phyloP scores from a whole-genome alignment of 1,284 basidiomycete species.

The Omphalotus olearius region DNA sequence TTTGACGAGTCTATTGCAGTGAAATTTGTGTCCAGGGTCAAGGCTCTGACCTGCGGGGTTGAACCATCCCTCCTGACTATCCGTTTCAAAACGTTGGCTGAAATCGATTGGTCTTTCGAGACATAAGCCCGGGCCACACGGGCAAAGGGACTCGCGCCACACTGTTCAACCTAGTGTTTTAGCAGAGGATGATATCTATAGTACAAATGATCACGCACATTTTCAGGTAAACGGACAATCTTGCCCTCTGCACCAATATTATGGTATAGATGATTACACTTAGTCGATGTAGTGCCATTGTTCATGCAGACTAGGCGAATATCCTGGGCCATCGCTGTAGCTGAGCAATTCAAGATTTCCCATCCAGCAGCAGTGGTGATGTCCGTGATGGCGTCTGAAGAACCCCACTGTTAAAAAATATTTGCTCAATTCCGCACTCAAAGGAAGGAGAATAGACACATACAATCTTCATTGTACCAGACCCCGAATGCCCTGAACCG shows the following conservation, averaged over 20 bases:
- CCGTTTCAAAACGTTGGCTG: constrained; percentile 19
- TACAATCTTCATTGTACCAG: constrained; percentile 19
- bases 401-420: constrained; percentile 16
- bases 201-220: constrained; percentile 12
- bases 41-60: constrained; percentile 25
- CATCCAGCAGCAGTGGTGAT: constrained; percentile 20
- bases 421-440: not conserved
- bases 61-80: constrained; percentile 23
- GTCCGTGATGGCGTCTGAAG: constrained; percentile 18
- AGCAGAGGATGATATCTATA: not conserved
- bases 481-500: constrained; percentile 10
- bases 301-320: constrained; percentile 19
- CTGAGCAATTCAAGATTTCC: constrained; percentile 19
- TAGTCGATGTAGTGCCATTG: constrained; percentile 13
- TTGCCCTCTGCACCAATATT: constrained; percentile 17
- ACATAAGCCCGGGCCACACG: constrained; percentile 30
- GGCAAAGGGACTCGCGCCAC: constrained; percentile 36
- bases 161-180: constrained; percentile 23
- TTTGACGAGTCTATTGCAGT: constrained; percentile 22
- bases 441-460: constrained; percentile 1
- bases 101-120: constrained; percentile 29
- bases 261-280: constrained; percentile 16
- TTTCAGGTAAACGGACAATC: constrained; percentile 20
- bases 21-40: constrained; percentile 32
- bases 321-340: constrained; percentile 16